Evolutionary conservation across 495 filamentous ascomycete species (phyloP).

Genomic region (Lindgomyces ingoldianus): DNA sequence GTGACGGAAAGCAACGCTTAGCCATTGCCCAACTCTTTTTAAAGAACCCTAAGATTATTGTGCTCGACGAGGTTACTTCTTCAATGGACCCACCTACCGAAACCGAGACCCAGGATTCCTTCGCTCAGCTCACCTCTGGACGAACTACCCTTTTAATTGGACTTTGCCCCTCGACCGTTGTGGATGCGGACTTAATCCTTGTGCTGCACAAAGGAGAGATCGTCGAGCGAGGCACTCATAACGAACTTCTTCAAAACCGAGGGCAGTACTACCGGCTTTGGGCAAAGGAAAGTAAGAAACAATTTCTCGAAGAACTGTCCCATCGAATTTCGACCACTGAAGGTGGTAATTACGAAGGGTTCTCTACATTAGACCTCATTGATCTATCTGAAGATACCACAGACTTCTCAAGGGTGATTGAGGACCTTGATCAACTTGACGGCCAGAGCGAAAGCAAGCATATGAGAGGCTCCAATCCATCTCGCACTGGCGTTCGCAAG

Average conservation of each 20-base stretch:
- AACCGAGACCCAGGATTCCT: constrained; percentile 67
- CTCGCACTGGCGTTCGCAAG: not conserved
- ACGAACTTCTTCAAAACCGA: constrained; percentile 50
- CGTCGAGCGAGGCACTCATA: constrained; percentile 65
- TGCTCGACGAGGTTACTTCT: constrained; percentile 59
- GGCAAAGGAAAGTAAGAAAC: constrained; percentile 16
- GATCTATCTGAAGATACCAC: not conserved
- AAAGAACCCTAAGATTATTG: constrained; percentile 52
- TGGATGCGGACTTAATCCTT: constrained; percentile 68
- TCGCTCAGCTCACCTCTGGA: constrained; percentile 44
- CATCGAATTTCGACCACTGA: not conserved
- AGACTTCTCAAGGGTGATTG: not conserved
- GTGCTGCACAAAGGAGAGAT: constrained; percentile 66
- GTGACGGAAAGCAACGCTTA: constrained; percentile 74
- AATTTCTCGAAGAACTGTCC: not conserved
- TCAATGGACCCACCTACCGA: constrained; percentile 64
- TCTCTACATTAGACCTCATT: not conserved
- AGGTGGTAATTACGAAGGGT: too few species aligned
- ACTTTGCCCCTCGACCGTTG: constrained; percentile 69
- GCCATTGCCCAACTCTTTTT: constrained; percentile 67
- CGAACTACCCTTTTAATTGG: constrained; percentile 47
- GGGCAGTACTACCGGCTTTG: constrained; percentile 34
- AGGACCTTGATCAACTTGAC: constrained; percentile 7
- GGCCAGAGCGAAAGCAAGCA: constrained; percentile 23
- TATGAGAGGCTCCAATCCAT: not conserved